Evolutionary conservation across 306 rosid genomes (phyloP), one percentile per base, ranked within the genome.

Genomic region (Carpinus fangiana): DNA sequence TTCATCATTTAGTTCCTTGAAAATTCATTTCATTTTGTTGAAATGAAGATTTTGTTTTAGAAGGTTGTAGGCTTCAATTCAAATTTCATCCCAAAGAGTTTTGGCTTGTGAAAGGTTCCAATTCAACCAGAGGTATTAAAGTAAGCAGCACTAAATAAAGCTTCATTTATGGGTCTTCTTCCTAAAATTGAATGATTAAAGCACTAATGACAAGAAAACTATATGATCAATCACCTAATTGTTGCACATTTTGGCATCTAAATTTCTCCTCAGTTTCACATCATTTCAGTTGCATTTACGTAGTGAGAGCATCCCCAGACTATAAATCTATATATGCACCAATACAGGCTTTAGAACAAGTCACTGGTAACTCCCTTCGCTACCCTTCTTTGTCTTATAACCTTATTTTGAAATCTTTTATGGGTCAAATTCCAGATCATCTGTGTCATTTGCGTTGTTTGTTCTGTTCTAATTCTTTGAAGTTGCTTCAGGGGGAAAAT

Each of bases 51-150:
- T 62, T 46, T 47, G 26, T 20, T 57, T 50, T 45, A 56, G 66
- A 18, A 67, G 21, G 75, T 55, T 54, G 14, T 70, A 26, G 26
- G 51, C 70, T 83, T 80, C 71, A 53, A 45, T 57, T 65, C 60
- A 55, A 55, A n/a, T 55, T n/a, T 55, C 23, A 55, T 4, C 12
- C 61, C 3, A 20, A 48, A 55, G 47, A 65, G 51, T 54, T 57
- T 77, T 20, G 78, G 21, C 17, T 28, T 54, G 12, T 23, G 3
- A 20, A 17, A 69, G 77, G 60, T 72, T 71, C 70, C 68, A 31
- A 64, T 23, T 26, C 73, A 77, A 77, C 70, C 56, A 28, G 73
- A 73, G 61, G 67, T 64, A 76, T 84, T 73, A 66, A 73, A 78
- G 34, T 74, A 76, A 68, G 65, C 67, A 66, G 72, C 41, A 43